Evolutionary conservation across 371 early-diverging fungal genomes (phyloP), one percentile per base, ranked within the genome.

Genomic region (Mucor lusitanicus): DNA sequence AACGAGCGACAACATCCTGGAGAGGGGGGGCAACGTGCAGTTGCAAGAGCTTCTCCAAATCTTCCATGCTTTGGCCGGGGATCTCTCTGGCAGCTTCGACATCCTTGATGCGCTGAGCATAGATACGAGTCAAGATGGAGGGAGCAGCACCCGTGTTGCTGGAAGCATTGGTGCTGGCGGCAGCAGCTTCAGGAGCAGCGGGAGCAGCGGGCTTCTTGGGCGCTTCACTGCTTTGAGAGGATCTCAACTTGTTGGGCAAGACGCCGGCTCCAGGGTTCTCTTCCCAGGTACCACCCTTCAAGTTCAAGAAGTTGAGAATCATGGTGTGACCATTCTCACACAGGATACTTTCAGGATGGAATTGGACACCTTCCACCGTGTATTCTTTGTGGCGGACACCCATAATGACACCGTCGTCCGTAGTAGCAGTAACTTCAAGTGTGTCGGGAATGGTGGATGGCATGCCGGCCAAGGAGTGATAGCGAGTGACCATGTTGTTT

Each of bases 331-430:
- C 99, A 70, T 95, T 81, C 71, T 96, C 95, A 68, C 93, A 92
- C 48, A 97, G 86, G 59, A 98, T 94, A 78, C 93, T 92, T 81
- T 98, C 99, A 0, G 99, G 99, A 73, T 98, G 99, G 83, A 90
- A 98, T 75, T 98, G 99, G 6, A 98, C 94, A 63, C 99, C 97
- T 81, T 97, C 97, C 44, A 98, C 87, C 11, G 93, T 90, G 66
- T 79, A 95, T 32, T 85, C 84, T 73, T 84, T 88, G 85, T 98
- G 99, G 37, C 99, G 89, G 19, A 96, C 90, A 54, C 95, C 99
- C 97, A 97, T 97, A 56, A 97, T 88, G 37, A 95, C 84, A 25
- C 96, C 95, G 68, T 87, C 88, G 28, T 88, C 91, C 1, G 96
- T 95, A 70, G 91, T 88, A 65, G 92, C 88, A 13, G 96, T 97